These are phyloP conservation scores for Gryganskiella cystojenkinii DNA, from an alignment of 192 early-diverging fungal genomes.

Conservation along the genomic window DNA sequence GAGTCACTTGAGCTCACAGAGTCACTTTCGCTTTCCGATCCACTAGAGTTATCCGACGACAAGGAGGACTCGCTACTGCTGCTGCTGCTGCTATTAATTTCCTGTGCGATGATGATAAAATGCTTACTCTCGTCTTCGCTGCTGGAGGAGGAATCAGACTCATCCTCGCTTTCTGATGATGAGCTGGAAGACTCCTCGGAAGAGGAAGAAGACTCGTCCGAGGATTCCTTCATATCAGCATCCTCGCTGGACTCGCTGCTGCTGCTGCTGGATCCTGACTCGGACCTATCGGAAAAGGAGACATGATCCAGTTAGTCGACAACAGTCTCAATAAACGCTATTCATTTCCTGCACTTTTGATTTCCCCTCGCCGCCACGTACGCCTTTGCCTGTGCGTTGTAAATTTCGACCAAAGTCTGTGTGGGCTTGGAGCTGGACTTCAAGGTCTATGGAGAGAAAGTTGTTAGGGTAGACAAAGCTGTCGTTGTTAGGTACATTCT, in stretches of 20 bases:
- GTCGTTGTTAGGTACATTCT: neutral
- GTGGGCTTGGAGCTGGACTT: slow-evolving; percentile 43
- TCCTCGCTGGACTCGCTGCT: slow-evolving; percentile 32
- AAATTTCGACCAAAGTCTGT: slow-evolving; percentile 40
- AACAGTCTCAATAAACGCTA: too few relatives aligned
- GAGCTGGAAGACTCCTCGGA: slow-evolving; percentile 12
- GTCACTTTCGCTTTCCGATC: too few relatives aligned
- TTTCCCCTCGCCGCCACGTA: too few relatives aligned
- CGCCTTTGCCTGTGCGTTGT: slow-evolving; percentile 8
- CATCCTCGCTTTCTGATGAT: slow-evolving; percentile 32
- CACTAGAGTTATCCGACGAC: too few relatives aligned
- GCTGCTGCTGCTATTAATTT: slow-evolving; percentile 7
- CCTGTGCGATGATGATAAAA: slow-evolving; percentile 3
- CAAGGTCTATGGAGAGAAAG: slow-evolving; percentile 19
- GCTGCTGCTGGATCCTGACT: slow-evolving; percentile 11
- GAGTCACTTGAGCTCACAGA: too few relatives aligned
- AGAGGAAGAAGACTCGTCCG: slow-evolving; percentile 21
- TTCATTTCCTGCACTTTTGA: too few relatives aligned
- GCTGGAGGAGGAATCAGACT: slow-evolving; percentile 55
- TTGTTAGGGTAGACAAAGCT: neutral
- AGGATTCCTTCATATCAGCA: slow-evolving; percentile 25
- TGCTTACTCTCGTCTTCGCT: slow-evolving; percentile 28
- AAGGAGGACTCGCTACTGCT: slow-evolving; percentile 22
- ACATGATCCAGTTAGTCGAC: too few relatives aligned
- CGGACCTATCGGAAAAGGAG: neutral